phyloP scores from a whole-genome alignment of 441 rosid species.

The Aleurites moluccanus region DNA sequence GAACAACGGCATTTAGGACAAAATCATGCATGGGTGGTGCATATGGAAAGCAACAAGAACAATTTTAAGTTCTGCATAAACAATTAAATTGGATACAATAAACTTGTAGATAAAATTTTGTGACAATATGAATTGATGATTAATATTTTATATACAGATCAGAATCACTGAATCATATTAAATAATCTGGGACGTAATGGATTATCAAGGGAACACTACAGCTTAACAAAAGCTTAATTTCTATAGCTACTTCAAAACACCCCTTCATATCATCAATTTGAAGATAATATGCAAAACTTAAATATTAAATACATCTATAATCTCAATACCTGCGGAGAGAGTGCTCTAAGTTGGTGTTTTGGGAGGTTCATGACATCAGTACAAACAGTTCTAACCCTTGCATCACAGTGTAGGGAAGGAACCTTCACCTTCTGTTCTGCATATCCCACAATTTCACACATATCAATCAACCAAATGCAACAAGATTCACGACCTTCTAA shows the following conservation, averaged over 20 bases:
- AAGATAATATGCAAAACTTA: background rate
- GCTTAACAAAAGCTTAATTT: background rate
- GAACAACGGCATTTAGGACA: background rate
- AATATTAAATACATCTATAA: background rate
- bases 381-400: slow-evolving; percentile 71
- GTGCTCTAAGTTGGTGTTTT: slow-evolving; percentile 51
- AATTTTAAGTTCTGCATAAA: background rate
- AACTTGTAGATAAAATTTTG: background rate
- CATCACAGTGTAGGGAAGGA: slow-evolving; percentile 78
- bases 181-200: background rate
- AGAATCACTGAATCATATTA: background rate
- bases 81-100: background rate
- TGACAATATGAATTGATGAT: background rate
- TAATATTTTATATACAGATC: background rate
- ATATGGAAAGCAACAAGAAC: background rate
- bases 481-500: background rate
- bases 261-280: background rate
- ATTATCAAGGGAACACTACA: background rate
- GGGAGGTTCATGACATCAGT: slow-evolving; percentile 76
- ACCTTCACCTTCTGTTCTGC: slow-evolving; percentile 95
- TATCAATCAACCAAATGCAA: slow-evolving; percentile 16
- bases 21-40: background rate
- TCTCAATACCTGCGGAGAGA: slow-evolving; percentile 67
- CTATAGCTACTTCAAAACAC: background rate
- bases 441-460: slow-evolving; percentile 32